Base-by-base conservation (phyloP, 768 basidiomycete species). In the Thelephora ganbajun region DNA sequence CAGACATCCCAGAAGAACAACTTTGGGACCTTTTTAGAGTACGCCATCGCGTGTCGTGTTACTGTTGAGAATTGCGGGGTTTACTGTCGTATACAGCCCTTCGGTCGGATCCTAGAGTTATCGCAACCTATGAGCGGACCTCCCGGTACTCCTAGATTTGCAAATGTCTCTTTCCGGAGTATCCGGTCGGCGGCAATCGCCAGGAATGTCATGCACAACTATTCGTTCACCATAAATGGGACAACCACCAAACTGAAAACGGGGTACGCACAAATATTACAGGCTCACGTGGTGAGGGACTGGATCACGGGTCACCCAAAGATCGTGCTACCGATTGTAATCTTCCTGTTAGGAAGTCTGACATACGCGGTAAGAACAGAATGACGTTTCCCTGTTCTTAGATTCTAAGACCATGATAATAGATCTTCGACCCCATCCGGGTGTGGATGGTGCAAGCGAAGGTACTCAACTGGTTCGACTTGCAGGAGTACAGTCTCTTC, bases 381-480 rank as follows among this genome's bases (percentile, higher is more conserved):
- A 22, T 50, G 23, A 16, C 22, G 16, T 23, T 14, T 3, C 26
- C 9, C 6, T 43, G 4, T 35, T 50, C 20, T 43, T 5, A 4
- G 11, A 19, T 13, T 13, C 12, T 16, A 48, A 22, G 36, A 22
- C 14, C 44, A 36, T n/a, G 47, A 50, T 49, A 12, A 0, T 51
- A 94, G 85, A 76, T 97, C 45, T 96, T 97, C 57, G 91, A 97
- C 61, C 92, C 92, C 2, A 75, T 99, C 36, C 81, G 94, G 22
- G 76, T 80, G 2, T 68, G 90, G 50, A 88, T 80, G 69, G 74
- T 98, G 0, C 74, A 89, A 66, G 77, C 77, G 20, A 87, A 90
- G 56, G 70, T 96, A 56, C 66, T 83, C 41, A 73, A 88, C 36
- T 87, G 87, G 74, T 92, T 96, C 56, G 81, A 94, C 55, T 77